A percentile compares a stretch with the other conserved stretches of the same genome.
Conservation (phyloP, 2,329 filamentous ascomycete species). For the Pseudonectria foliicola region DNA sequence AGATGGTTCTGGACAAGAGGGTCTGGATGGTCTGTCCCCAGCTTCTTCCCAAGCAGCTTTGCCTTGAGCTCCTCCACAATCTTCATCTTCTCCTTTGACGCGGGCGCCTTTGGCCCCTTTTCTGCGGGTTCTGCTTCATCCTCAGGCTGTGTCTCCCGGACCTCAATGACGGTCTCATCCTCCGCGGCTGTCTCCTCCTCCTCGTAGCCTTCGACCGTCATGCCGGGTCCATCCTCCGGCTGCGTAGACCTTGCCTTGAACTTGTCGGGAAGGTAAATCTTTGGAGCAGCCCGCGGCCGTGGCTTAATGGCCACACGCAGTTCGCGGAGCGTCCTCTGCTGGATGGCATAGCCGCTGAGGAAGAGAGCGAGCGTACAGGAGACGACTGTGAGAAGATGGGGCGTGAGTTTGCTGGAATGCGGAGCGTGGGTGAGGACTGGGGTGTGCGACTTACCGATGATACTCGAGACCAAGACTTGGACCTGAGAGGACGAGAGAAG, state of each 20-base stretch:
- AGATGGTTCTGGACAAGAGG: conserved; percentile 33
- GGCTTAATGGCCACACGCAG: conserved; percentile 65
- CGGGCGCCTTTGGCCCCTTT: conserved; percentile 4
- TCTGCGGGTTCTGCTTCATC: conserved; percentile 4
- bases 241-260: conserved; percentile 40
- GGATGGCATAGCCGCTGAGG: conserved; percentile 77
- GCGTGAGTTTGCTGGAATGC: conserved; percentile 12
- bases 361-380: conserved; percentile 78
- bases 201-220: conserved; percentile 33
- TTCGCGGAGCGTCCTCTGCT: conserved; percentile 75
- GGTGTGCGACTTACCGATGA: conserved; percentile 47
- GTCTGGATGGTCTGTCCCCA: conserved; percentile 29
- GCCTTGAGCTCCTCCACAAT: conserved; percentile 26
- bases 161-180: conserved; percentile 26
- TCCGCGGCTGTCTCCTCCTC: conserved; percentile 22
- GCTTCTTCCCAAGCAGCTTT: conserved; percentile 26
- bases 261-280: conserved; percentile 43
- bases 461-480: conserved; percentile 57
- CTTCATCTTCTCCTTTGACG: conserved; percentile 21
- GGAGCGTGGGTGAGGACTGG: not conserved
- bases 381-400: conserved; percentile 44
- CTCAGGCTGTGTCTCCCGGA: conserved; percentile 25
- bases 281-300: conserved; percentile 36
- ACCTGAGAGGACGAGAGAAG: conserved; percentile 65
- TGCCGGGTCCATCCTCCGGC: conserved; percentile 39